Evolutionary conservation across 2,329 filamentous ascomycete species (phyloP), one percentile per base, ranked within the genome.

Genomic region (Fusarium domesticum): DNA sequence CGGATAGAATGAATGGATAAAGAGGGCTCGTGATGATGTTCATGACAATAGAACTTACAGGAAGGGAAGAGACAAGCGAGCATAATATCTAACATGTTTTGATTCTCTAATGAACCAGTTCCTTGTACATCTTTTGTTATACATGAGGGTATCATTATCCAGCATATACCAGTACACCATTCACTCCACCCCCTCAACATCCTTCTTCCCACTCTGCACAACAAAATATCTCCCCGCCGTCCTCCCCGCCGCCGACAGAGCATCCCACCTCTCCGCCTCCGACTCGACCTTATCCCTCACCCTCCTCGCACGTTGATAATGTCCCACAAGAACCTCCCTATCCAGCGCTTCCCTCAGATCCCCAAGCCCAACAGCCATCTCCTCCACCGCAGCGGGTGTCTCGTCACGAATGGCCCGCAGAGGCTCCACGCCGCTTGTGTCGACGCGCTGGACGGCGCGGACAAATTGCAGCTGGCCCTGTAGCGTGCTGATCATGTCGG

Each of bases 401-500:
- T 93, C 91, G 64, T 97, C 92, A 41, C 89, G 81, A 45, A 97
- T 85, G 35, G 85, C 84, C 39, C 80, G 76, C 34, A 98, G 69
- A 0, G 93, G 91, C 43, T 82, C 75, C 0, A 96, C 74, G 4
- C 78, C 82, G 0, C 74, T 69, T 1, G 89, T 91, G 64, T 95
- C 79, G 37, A 96, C 84, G 35, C 76, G 72, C 61, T 95, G 91
- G 16, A 97, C 83, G 50, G 89, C 81, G 49, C 81, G 83, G n/a
- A 97, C 90, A 62, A 98, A 98, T 60, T 87, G 85, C 0, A 98
- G 78, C 63, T 98, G 93, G 23, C 86, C 82, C 40, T 84, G 77
- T 2, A 98, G 76, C 1, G 85, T 91, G 17, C 77, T 63, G 4
- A 95, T 76, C 80, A 96, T 89, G 18, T 74, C 69, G 0, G 71